Base-by-base conservation (phyloP, 2,329 filamentous ascomycete genomes). In the Aspergillus novofumigatus region DNA sequence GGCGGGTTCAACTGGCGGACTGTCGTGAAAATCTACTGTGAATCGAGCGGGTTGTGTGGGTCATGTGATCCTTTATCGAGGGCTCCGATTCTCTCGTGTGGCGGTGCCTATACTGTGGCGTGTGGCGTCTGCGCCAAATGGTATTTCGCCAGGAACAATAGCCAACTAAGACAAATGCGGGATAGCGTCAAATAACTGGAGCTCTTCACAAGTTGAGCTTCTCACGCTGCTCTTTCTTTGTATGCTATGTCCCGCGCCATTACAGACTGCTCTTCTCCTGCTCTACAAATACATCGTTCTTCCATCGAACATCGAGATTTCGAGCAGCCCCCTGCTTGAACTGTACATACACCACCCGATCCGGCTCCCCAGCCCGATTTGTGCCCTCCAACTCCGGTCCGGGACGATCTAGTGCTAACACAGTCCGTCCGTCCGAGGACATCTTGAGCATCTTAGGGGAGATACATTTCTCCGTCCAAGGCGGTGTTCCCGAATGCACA, bases 261-360 rank as follows among this genome's bases (percentile, higher is more conserved):
- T 55, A 77, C 45, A 77, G 58, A 55, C 67, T 68, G 55, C 69
- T 74, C 54, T 67, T 71, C 45, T 59, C 55, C 32, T 68, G 65
- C 47, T 71, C 65, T 7, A 68, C 69, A 42, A 81, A 63, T 0
- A 81, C 71, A 54, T 85, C 83, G 57, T 78, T 76, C 60, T 69
- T 74, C 72, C 70, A 75, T 35, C 67, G 67, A 21, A 87, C 79
- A 57, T 81, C 80, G 41, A 87, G 74, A 60, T 84, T 76, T 60
- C 82, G 74, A 23, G 83, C 82, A 20, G 81, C 82, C 57, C 83
- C 82, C 55, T 81, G 81, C 61, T 71, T 77, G 56, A 86, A 86
- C 51, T 78, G 78, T 7, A 84, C 80, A 21, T 84, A 72, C 26
- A 86, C 79, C 51, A 85, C 82, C 64, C 81, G 78, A 52, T 86